Base-by-base conservation (phyloP, 1,284 basidiomycete genomes). In the Kwoniella shivajii region DNA sequence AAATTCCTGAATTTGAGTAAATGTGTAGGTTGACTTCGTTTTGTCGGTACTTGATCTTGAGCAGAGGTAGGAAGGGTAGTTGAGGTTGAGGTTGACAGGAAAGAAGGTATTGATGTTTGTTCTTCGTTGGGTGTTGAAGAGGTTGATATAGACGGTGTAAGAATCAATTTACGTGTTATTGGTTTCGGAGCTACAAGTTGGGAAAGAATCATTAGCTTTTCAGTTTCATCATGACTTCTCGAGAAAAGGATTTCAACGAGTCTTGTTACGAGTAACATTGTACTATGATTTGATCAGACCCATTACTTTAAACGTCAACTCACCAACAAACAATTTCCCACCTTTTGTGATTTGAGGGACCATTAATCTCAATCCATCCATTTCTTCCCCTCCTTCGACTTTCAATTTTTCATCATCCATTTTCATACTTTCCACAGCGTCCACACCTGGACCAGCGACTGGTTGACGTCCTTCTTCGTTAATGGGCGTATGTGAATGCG, bases 1-100 rank as follows among this genome's bases (percentile, higher is more conserved):
- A 57, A 54, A 57, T 75, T 76, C 20, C 74, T 64, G 61, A 76
- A 75, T 57, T 76, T 76, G 49, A 76, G 47, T 22, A 71, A 50
- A 59, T 71, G 63, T 9, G 56, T 62, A 0, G 74, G 74, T 50
- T 76, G 74, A 14, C 31, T 33, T 33, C 72, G 59, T 53, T 71
- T 72, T 9, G 42, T 30, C 2, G 22, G 42, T n/a, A 31, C 20
- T 4, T 47, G n/a, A 2, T 62, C 55, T 26, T 50, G 36, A 14
- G 48, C 51, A 14, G 44, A 46, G 5, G 57, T 57, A 14, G 50
- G 44, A 22, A 26, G 24, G 6, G 30, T n/a, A 6, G 11, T 31
- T 26, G 49, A 30, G 6, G 36, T 51, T 4, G 54, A 26, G 5
- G 56, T 61, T 14, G 68, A 60, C 34, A 68, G 58, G 58, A 64